phyloP scores from a whole-genome alignment of 2,329 filamentous ascomycete species.

The Nakataea oryzae region DNA sequence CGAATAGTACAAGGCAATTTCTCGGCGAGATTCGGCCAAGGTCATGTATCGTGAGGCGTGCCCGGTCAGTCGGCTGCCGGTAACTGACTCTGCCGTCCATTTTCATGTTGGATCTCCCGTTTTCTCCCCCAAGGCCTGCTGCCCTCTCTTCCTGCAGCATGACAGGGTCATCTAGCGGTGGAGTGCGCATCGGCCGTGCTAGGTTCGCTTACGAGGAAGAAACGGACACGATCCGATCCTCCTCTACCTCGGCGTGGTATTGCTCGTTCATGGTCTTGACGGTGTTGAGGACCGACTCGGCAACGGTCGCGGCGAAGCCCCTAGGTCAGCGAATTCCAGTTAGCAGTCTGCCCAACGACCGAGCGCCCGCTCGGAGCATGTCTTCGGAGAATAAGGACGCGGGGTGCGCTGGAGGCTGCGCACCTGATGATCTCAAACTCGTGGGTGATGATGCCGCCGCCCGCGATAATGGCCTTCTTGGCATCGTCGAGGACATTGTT shows the following conservation, averaged over 20 bases:
- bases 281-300: conserved; percentile 56
- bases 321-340: conserved; percentile 27
- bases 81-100: neutral
- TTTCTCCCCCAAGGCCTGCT: neutral
- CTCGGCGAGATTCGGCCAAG: neutral
- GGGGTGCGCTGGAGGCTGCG: conserved; percentile 18
- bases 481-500: conserved; percentile 58
- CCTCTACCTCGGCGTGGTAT: conserved; percentile 60
- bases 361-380: too few species aligned
- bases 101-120: neutral
- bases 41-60: neutral
- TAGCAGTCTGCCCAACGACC: neutral
- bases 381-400: neutral
- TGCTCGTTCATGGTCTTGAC: conserved; percentile 51
- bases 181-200: neutral
- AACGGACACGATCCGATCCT: conserved; percentile 58
- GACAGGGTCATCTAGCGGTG: neutral
- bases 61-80: neutral
- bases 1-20: neutral
- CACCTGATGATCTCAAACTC: conserved; percentile 61
- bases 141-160: neutral
- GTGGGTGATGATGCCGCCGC: conserved; percentile 71
- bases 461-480: conserved; percentile 57
- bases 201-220: neutral
- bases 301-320: conserved; percentile 67